Evolutionary conservation across 192 early-diverging fungal species (phyloP).

Genomic region (Gigaspora rosea): DNA sequence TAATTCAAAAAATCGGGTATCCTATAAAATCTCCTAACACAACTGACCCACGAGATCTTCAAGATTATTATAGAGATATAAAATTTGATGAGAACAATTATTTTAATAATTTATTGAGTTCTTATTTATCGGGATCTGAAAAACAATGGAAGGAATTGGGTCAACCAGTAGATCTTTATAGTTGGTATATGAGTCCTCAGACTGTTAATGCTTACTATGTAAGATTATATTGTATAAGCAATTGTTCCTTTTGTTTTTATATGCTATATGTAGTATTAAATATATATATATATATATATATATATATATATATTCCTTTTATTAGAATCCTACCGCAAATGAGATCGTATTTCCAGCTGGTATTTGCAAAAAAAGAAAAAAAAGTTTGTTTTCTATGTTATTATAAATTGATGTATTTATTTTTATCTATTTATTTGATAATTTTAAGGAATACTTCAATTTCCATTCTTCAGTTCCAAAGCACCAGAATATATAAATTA

Average conservation of each 20-base stretch:
- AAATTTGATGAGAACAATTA: slow-evolving; percentile 48
- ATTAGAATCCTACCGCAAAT: slow-evolving; percentile 45
- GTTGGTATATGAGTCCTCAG: slow-evolving; percentile 58
- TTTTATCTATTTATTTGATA: not conserved
- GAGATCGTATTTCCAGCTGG: slow-evolving; percentile 61
- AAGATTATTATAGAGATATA: slow-evolving; percentile 55
- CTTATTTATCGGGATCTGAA: slow-evolving; percentile 42
- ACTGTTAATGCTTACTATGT: slow-evolving; percentile 62
- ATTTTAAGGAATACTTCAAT: slow-evolving; percentile 53
- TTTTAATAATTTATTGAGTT: slow-evolving; percentile 64
- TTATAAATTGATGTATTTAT: not conserved
- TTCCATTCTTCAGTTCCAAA: slow-evolving; percentile 58
- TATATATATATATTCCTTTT: too few species aligned
- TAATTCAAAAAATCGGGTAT: slow-evolving; percentile 66
- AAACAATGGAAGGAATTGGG: slow-evolving; percentile 33
- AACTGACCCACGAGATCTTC: slow-evolving; percentile 43
- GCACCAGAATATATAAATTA: slow-evolving; percentile 67
- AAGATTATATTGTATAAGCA: not conserved
- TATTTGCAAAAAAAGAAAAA: not conserved
- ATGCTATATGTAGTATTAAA: not conserved
- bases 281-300: too few species aligned
- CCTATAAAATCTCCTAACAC: slow-evolving; percentile 62
- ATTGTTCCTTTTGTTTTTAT: not conserved
- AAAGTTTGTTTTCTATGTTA: too few species aligned
- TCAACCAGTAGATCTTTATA: slow-evolving; percentile 48